Percentiles rank a stretch among this genome's conserved stretches.
Evolutionary conservation across 176 grass and related monocot genomes (phyloP).

Genomic region (Alloteropsis semialata): DNA sequence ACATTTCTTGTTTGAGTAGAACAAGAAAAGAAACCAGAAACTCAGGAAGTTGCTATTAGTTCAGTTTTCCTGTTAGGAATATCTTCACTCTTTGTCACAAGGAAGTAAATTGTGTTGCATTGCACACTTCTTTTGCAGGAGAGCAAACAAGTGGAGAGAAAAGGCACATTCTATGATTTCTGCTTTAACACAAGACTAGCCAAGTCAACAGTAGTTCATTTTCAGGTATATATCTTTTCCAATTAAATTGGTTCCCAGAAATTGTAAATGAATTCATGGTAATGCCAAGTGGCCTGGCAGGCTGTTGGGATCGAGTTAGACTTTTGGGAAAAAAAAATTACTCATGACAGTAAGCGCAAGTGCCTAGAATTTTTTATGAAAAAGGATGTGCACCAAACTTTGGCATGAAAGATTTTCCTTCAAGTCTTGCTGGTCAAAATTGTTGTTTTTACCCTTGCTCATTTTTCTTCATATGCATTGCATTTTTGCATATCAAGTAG

Average conservation of each 20-base stretch:
- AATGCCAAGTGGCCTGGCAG: neutral
- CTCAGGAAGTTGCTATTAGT: neutral
- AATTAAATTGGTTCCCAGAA: slow-evolving; percentile 1
- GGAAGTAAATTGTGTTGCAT: neutral
- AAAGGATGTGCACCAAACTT: neutral
- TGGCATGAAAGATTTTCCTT: neutral
- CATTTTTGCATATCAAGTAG: neutral
- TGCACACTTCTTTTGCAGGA: slow-evolving; percentile 37
- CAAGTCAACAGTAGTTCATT: slow-evolving; percentile 75
- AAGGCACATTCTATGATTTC: slow-evolving; percentile 69
- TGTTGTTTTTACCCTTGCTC: neutral
- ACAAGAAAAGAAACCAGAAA: neutral
- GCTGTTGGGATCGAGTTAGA: neutral
- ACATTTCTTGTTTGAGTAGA: neutral
- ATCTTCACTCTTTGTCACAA: neutral
- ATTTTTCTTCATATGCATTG: slow-evolving; percentile 13
- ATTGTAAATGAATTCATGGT: neutral
- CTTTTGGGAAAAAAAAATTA: too few relatives aligned
- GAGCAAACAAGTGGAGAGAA: slow-evolving; percentile 48
- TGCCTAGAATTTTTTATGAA: neutral
- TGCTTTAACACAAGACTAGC: slow-evolving; percentile 70
- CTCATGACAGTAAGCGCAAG: neutral
- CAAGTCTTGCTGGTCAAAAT: neutral
- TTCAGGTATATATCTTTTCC: slow-evolving; percentile 59
- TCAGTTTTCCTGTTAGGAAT: neutral